Evolutionary conservation across 768 basidiomycete genomes (phyloP).

Genomic region (Lyophyllum shimeji): DNA sequence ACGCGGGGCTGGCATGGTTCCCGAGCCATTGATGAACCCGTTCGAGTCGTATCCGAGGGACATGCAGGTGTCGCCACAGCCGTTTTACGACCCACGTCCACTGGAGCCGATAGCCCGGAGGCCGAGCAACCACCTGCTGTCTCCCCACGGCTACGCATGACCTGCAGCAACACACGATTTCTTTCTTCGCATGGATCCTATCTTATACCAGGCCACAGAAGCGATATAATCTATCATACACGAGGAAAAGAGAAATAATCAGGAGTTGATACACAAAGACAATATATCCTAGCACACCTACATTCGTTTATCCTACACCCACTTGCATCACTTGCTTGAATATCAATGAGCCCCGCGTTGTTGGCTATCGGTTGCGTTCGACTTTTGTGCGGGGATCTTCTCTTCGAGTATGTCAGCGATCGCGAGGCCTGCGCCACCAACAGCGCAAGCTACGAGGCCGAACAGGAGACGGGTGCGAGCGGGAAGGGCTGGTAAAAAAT

Average conservation of each 20-base stretch:
- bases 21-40: neutral
- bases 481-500: constrained; percentile 48
- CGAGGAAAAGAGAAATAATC: neutral
- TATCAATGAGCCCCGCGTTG: constrained; percentile 7
- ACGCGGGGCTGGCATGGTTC: neutral
- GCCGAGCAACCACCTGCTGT: constrained; percentile 24
- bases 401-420: constrained; percentile 54
- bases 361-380: constrained; percentile 11
- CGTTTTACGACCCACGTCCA: constrained; percentile 32
- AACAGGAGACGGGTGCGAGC: constrained; percentile 51
- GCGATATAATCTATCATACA: neutral
- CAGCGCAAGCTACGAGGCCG: constrained; percentile 45
- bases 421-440: constrained; percentile 46
- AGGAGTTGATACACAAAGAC: neutral
- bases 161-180: neutral
- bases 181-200: constrained; percentile 6
- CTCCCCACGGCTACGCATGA: neutral
- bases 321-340: neutral
- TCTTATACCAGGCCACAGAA: constrained; percentile 7
- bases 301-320: constrained; percentile 8
- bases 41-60: constrained; percentile 5
- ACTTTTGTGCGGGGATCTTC: constrained; percentile 25
- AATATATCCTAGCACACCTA: constrained; percentile 9
- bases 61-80: constrained; percentile 17
- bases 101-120: constrained; percentile 34